Conservation (phyloP, 352 stramenopile species). For the Phytophthora aleatoria region DNA sequence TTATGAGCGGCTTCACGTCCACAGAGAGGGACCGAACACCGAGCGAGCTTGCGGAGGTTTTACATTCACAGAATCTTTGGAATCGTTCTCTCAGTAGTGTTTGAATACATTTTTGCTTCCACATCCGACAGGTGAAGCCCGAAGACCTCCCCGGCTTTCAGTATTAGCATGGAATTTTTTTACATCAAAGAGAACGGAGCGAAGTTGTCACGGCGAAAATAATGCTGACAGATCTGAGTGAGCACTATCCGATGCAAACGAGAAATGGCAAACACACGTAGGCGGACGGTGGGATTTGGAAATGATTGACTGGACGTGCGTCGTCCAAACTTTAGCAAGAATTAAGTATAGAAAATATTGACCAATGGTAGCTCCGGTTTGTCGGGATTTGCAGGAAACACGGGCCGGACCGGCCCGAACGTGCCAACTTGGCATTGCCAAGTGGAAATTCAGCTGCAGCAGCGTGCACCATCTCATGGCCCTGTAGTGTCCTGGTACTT, state of each 20-base stretch:
- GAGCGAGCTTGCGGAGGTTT: slow-evolving; percentile 65
- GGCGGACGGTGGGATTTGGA: background rate
- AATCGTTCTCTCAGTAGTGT: slow-evolving; percentile 69
- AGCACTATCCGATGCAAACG: slow-evolving; percentile 9
- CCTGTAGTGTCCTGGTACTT: too few relatives aligned
- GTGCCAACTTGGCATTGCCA: too few relatives aligned
- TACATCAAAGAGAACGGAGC: slow-evolving; percentile 58
- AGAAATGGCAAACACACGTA: slow-evolving; percentile 12
- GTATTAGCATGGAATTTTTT: slow-evolving; percentile 87
- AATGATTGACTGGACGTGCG: slow-evolving; percentile 29
- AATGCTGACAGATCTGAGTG: background rate
- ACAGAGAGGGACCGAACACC: slow-evolving; percentile 48
- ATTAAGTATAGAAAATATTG: slow-evolving; percentile 3
- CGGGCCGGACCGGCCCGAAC: too few relatives aligned
- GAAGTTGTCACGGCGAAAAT: background rate
- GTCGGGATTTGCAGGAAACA: background rate
- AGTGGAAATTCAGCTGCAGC: background rate
- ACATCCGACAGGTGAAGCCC: slow-evolving; percentile 43
- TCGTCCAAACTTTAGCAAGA: slow-evolving; percentile 6
- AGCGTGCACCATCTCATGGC: background rate
- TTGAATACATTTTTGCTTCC: slow-evolving; percentile 80
- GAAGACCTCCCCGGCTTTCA: slow-evolving; percentile 43
- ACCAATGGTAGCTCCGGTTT: slow-evolving; percentile 17
- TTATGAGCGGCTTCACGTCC: slow-evolving; percentile 55
- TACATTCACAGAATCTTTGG: background rate